Base-by-base conservation (phyloP, 1,139 yeast species). In the Nakaseomyces sp. region DNA sequence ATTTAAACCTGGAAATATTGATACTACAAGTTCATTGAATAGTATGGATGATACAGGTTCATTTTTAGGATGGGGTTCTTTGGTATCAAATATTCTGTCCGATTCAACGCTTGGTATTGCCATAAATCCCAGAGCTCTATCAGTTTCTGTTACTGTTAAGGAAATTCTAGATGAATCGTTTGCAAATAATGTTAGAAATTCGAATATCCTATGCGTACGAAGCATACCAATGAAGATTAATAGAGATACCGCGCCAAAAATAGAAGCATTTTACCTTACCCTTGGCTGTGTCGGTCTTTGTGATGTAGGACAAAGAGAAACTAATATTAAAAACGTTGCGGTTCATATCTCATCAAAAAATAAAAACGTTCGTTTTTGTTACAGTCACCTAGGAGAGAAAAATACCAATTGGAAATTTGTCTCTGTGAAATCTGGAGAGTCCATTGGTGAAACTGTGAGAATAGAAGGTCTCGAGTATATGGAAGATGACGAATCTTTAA, bases 11-110 rank as follows among this genome's bases (percentile, higher is more conserved):
- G 38, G 28, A 5, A n/a, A 13, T 22, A 7, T 20, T 13, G 28
- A 20, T 20, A 40, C 35, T 16, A 9, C 37, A 16, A 28, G 35
- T 19, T 40, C 37, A 7, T 24, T 22, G 4, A 35, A 31, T n/a
- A 24, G 30, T 28, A 24, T 40, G 9, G 37, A 33, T 2, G 43
- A 37, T 13, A 10, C 30, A 8, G 41, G 30, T 2, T 18, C 19
- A 28, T 33, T 82, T 61, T 74, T 78, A 49, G 96, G 96, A 43
- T 87, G 96, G 96, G 96, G 96, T 65, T 93, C 82, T 52, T 67
- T 84, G 43, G 77, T 83, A 28, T 89, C 86, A 55, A 71, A 94
- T 57, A 82, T 87, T 51, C 81, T 87, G 51, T 63, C 77, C 22
- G 94, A 95, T 28, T 76, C 93, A 1, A 76, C 75, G 48, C 76